Conservation (phyloP, 2,329 filamentous ascomycete genomes). For the Nemania sp. region DNA sequence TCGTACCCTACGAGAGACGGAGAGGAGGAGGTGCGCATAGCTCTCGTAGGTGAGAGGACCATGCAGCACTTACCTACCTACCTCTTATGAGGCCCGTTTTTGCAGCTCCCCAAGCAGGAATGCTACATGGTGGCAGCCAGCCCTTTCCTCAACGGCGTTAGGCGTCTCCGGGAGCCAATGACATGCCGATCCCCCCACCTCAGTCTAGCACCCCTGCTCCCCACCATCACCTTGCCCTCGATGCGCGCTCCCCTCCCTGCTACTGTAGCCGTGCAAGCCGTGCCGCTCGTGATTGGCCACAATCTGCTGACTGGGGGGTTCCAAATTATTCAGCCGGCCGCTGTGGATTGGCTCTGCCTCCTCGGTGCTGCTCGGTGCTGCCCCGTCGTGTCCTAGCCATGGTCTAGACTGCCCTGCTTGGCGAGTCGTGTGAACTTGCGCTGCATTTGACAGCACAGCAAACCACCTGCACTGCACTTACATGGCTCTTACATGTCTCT, state of each 20-base stretch:
- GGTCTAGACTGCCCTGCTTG: constrained; percentile 24
- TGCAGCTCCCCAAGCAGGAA: too few species aligned
- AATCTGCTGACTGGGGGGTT: constrained; percentile 12
- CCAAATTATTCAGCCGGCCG: constrained; percentile 29
- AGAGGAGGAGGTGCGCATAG: too few species aligned
- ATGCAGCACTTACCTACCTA: background rate
- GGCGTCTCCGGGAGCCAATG: constrained; percentile 14
- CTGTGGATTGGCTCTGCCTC: constrained; percentile 23
- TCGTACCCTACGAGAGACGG: too few species aligned
- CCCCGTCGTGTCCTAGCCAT: constrained; percentile 13
- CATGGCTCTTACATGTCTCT: background rate
- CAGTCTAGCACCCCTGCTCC: background rate
- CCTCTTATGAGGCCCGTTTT: too few species aligned
- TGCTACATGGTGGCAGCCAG: too few species aligned
- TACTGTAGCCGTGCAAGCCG: constrained; percentile 21
- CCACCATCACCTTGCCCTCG: background rate
- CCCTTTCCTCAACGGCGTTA: constrained; percentile 8
- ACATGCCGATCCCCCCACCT: background rate
- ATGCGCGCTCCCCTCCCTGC: constrained; percentile 10
- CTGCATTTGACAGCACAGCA: constrained; percentile 17
- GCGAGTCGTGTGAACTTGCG: constrained; percentile 17
- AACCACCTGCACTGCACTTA: background rate
- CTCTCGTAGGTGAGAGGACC: too few species aligned
- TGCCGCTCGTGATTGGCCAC: constrained; percentile 20
- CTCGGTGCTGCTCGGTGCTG: constrained; percentile 7